Evolutionary conservation across 495 filamentous ascomycete genomes (phyloP).

Genomic region (Hypoxylon lenormandii): DNA sequence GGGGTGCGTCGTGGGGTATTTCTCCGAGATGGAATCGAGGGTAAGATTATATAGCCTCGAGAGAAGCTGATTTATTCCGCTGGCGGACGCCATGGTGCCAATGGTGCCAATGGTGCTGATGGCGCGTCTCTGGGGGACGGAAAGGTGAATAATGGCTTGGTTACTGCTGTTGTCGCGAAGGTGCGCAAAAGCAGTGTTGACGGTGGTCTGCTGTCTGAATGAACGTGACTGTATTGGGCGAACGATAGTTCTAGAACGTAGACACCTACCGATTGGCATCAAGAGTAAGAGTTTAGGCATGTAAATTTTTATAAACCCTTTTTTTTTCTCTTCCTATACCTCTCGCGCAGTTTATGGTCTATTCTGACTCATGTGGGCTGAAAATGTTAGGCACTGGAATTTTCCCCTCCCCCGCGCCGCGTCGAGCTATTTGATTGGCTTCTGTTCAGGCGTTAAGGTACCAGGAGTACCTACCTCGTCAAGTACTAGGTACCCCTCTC

Average conservation of each 20-base stretch:
- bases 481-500: too few relatives aligned
- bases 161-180: slow-evolving; percentile 13
- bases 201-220: not conserved
- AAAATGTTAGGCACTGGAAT: slow-evolving; percentile 30
- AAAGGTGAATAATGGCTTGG: slow-evolving; percentile 1
- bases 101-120: slow-evolving; percentile 45
- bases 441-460: slow-evolving; percentile 1
- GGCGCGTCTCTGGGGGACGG: slow-evolving; percentile 38
- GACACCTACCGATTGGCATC: slow-evolving; percentile 24
- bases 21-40: slow-evolving; percentile 55
- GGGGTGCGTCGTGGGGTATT: slow-evolving; percentile 70
- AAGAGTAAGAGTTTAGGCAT: slow-evolving; percentile 25
- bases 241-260: slow-evolving; percentile 21
- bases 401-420: slow-evolving; percentile 33
- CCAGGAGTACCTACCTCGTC: too few relatives aligned
- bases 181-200: slow-evolving; percentile 27
- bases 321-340: not conserved
- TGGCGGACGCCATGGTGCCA: slow-evolving; percentile 43
- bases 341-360: not conserved
- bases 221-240: slow-evolving; percentile 1
- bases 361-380: slow-evolving; percentile 33
- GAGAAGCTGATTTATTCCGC: slow-evolving; percentile 53
- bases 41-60: slow-evolving; percentile 55
- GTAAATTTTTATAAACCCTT: slow-evolving; percentile 10
- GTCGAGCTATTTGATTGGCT: slow-evolving; percentile 29